These are phyloP conservation scores for Ogataea salicorniae DNA, from an alignment of 805 yeast genomes.

Conservation along the genomic window DNA sequence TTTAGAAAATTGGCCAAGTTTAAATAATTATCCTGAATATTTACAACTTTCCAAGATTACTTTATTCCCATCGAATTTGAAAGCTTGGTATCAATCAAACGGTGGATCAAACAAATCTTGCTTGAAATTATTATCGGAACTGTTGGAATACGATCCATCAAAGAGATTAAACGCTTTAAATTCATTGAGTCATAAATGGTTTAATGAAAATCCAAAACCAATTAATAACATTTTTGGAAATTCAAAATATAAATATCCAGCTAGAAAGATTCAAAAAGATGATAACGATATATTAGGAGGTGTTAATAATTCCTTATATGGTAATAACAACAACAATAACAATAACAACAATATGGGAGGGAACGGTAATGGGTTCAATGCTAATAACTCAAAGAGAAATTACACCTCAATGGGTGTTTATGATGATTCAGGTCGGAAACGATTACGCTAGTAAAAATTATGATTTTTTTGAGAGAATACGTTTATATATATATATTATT, in stretches of 20 bases:
- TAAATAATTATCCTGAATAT: constrained; percentile 82
- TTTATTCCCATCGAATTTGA: constrained; percentile 62
- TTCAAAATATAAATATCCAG: constrained; percentile 69
- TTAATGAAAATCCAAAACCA: constrained; percentile 64
- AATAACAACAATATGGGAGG: neutral
- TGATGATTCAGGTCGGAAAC: neutral
- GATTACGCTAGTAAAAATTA: neutral
- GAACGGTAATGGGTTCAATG: neutral
- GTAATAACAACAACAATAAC: constrained; percentile 2
- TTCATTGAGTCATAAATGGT: constrained; percentile 75
- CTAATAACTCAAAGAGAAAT: no score
- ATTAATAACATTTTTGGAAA: constrained; percentile 77
- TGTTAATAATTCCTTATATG: constrained; percentile 21
- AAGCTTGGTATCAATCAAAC: constrained; percentile 80
- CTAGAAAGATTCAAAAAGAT: constrained; percentile 79
- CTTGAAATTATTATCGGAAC: constrained; percentile 52
- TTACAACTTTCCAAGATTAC: constrained; percentile 54
- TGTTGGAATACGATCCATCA: constrained; percentile 81
- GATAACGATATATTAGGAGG: constrained; percentile 65
- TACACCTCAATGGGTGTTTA: neutral
- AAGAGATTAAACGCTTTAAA: constrained; percentile 71
- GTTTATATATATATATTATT: neutral
- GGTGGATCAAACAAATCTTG: constrained; percentile 73
- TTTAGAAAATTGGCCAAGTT: constrained; percentile 69
- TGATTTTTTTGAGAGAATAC: no score